These are phyloP conservation scores for Blastobotrys robertii DNA, from an alignment of 805 yeast genomes.

Conservation along the genomic window DNA sequence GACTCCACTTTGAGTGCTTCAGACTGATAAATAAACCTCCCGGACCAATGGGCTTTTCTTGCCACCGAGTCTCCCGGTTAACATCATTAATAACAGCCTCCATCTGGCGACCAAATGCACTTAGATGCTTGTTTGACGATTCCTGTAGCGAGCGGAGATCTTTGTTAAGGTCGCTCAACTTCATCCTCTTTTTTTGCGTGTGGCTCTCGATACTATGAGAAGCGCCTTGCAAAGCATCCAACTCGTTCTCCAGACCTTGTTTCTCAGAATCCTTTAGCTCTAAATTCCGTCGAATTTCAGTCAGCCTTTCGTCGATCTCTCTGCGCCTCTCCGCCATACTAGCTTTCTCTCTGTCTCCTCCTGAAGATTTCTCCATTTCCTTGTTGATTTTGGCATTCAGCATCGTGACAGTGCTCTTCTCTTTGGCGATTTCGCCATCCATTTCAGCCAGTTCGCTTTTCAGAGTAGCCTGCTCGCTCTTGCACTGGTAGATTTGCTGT, in stretches of 20 bases:
- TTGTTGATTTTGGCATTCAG: neutral
- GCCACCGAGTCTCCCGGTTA: slow-evolving; percentile 31
- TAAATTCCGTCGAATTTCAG: neutral
- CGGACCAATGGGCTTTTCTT: slow-evolving; percentile 65
- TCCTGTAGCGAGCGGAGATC: neutral
- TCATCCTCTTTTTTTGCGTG: neutral
- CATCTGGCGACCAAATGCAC: neutral
- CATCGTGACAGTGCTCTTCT: slow-evolving; percentile 5
- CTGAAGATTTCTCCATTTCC: slow-evolving; percentile 28
- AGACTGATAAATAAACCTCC: slow-evolving; percentile 54
- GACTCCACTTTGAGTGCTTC: slow-evolving; percentile 48
- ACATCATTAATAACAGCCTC: slow-evolving; percentile 26
- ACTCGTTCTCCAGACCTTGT: slow-evolving; percentile 8
- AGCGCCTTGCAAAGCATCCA: neutral
- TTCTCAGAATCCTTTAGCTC: slow-evolving; percentile 1
- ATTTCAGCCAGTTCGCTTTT: neutral
- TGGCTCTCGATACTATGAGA: too few relatives aligned
- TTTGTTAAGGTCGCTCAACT: slow-evolving; percentile 1
- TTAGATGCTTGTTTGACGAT: neutral
- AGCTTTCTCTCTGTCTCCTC: slow-evolving; percentile 11
- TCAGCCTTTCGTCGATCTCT: neutral
- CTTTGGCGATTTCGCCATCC: neutral
- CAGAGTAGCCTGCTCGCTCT: too few relatives aligned
- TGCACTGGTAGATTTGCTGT: neutral
- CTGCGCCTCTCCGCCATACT: too few relatives aligned